Base-by-base conservation (phyloP, 2,329 filamentous ascomycete species). In the Ophiostoma triangulosporum region DNA sequence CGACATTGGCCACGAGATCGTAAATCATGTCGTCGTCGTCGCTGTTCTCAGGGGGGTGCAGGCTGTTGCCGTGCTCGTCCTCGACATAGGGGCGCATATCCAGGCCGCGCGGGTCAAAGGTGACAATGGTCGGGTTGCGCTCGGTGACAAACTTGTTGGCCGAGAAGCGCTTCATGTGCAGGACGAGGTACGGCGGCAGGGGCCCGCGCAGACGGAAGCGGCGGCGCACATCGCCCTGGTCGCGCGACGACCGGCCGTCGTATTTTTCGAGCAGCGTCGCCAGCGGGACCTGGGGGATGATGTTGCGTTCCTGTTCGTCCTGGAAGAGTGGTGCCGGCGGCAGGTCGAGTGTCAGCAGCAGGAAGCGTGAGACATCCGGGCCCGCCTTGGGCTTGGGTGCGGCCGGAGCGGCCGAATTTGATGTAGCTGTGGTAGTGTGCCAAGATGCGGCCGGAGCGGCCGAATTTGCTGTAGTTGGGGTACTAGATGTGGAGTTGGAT, bases 111-210 rank as follows among this genome's bases (percentile, higher is more conserved):
- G 88, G 84, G 59, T 91, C 88, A 68, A 97, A 98, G 0, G 91
- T 97, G 58, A 98, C 93, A 63, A 98, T 98, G 9, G 93, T 98
- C 1, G 91, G 93, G 67, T 98, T 98, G 50, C 93, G 86, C 70
- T 97, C 91, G 2, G 85, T 80, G 20, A 98, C 87, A 64, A 98
- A 98, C 67, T 96, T 95, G 73, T 98, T 98, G 60, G 86, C 83
- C 60, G 84, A 88, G 75, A 98, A 98, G 61, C 93, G 88, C 72
- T 97, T 97, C 72, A 97, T 84, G 71, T 98, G 91, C 71, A 98
- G 88, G 52, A 93, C 74, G 17, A 98, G 80, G 65, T 85, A 97
- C 0, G 90, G 91, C 0, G 93, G 93, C 0, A 98, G 75, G 0
- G 93, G 93, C 63, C 95, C 90, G 48, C 95, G 72, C 4, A 98